Percentiles rank a stretch among this genome's conserved stretches.
Conservation (phyloP, 352 stramenopile species). For the Phytophthora ramorum region DNA sequence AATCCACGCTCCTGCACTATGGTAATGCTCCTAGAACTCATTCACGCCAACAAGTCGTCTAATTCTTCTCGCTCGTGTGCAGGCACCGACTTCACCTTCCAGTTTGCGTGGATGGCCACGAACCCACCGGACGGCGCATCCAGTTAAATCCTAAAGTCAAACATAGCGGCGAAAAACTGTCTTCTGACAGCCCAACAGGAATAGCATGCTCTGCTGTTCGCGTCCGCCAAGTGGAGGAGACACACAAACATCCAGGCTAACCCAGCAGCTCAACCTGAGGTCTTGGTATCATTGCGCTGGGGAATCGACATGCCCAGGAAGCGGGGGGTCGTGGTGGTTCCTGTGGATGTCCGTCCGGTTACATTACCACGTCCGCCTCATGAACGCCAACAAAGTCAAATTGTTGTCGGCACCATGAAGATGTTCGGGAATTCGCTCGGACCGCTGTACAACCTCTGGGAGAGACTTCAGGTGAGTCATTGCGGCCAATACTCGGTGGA, state of each 20-base stretch:
- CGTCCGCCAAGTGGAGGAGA: not conserved
- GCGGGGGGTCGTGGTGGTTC: conserved; percentile 21
- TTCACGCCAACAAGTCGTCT: not conserved
- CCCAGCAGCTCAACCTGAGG: not conserved
- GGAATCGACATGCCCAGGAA: conserved; percentile 22
- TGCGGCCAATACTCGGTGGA: conserved; percentile 49
- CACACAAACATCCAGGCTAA: not conserved
- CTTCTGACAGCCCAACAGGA: not conserved
- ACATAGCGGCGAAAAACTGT: not conserved
- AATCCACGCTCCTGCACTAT: conserved; percentile 32
- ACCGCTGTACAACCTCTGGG: conserved; percentile 36
- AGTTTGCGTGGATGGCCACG: conserved; percentile 13
- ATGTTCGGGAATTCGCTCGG: conserved; percentile 20
- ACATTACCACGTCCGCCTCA: conserved; percentile 8
- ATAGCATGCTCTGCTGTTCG: conserved; percentile 9
- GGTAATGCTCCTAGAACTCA: conserved; percentile 5
- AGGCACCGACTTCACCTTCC: conserved; percentile 20
- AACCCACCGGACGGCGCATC: too few relatives aligned
- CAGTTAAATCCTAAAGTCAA: not conserved
- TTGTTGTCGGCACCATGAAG: conserved; percentile 26
- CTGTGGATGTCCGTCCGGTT: not conserved
- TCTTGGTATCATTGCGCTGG: not conserved
- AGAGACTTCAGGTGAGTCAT: conserved; percentile 41
- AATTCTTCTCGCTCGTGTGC: too few relatives aligned
- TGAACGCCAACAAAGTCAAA: conserved; percentile 25